A percentile compares a stretch with the other conserved stretches of the same genome.
These are phyloP conservation scores for Eutrema heterophyllum DNA, from an alignment of 345 rosid species.

Conservation along the genomic window DNA sequence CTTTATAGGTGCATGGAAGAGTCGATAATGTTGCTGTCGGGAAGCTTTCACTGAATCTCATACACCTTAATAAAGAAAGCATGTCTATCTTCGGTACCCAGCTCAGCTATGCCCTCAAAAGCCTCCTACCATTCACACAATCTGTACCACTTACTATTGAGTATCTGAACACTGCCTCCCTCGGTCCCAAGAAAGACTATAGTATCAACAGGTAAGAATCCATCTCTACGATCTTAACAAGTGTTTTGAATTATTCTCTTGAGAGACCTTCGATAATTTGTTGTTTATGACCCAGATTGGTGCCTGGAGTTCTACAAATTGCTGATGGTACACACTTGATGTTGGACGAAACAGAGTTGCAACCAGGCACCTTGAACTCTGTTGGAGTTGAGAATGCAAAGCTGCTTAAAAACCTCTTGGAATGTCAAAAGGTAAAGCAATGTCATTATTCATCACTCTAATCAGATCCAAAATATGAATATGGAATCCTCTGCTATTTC, in stretches of 20 bases:
- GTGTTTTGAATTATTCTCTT: not conserved
- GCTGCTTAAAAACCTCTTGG: slow-evolving; percentile 61
- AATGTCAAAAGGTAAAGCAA: slow-evolving; percentile 63
- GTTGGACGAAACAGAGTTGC: slow-evolving; percentile 74
- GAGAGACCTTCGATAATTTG: not conserved
- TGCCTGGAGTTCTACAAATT: slow-evolving; percentile 67
- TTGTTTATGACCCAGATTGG: slow-evolving; percentile 43
- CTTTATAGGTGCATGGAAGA: slow-evolving; percentile 68
- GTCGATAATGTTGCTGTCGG: slow-evolving; percentile 81
- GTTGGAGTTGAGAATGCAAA: slow-evolving; percentile 69
- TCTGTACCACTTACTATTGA: slow-evolving; percentile 60
- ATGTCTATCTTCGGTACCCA: slow-evolving; percentile 54
- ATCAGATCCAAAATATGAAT: not conserved
- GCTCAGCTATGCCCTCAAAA: slow-evolving; percentile 44
- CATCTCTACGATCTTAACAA: not conserved
- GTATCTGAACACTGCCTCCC: slow-evolving; percentile 57
- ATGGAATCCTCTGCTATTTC: slow-evolving; percentile 19
- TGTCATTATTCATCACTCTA: not conserved
- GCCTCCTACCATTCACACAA: slow-evolving; percentile 66
- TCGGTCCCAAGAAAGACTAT: slow-evolving; percentile 89
- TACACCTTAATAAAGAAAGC: slow-evolving; percentile 58
- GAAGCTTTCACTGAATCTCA: slow-evolving; percentile 78
- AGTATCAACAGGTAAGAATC: slow-evolving; percentile 50
- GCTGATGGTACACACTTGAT: slow-evolving; percentile 77
- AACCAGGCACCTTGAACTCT: slow-evolving; percentile 72